Base-by-base conservation (phyloP, 805 yeast genomes). In the Candida argentea region DNA sequence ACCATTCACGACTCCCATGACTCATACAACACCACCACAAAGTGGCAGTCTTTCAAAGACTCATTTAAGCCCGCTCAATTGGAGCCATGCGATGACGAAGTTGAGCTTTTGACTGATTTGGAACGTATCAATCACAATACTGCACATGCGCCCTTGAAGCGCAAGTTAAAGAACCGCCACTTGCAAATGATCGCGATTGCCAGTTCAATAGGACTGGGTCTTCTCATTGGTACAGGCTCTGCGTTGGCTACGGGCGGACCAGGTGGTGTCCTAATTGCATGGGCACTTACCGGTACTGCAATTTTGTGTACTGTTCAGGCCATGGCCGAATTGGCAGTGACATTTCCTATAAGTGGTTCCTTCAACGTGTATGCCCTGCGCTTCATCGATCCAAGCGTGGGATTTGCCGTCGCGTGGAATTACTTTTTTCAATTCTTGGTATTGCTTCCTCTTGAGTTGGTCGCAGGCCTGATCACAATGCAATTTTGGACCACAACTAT, bases 161-260 rank as follows among this genome's bases (percentile, higher is more conserved):
- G 70, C 33, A 59, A 64, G 17, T 52, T 70, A 35, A 57, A 59
- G 37, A 40, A 45, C 31, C 55, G 75, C 43, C 73, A 69, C 34
- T 55, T 69, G 34, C 79, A 73, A 46, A 70, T 76, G 76, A 70
- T 76, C 37, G 78, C 84, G 23, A 65, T 77, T 31, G 85, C 81
- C 39, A 82, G 83, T 43, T 67, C 77, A 32, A 73, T 77, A 38
- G 84, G 86, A 69, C 83, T 25, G 18, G 74, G 73, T 26, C 50
- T 67, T 29, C 63, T 67, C 40, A 53, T 62, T 22, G 68, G 70
- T 21, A 52, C 65, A 20, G 73, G 73, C 26, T 55, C 57, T 19
- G 61, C 60, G 2, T 44, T 62, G 30, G 34, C 51, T 8, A 38
- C 42, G 5, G 60, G 59, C 23, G 59, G 59, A 3, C 57, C 60